A percentile compares a stretch with the other conserved stretches of the same genome.
Conservation (phyloP, 306 rosid genomes). For the Cucurbita ficifolia region DNA sequence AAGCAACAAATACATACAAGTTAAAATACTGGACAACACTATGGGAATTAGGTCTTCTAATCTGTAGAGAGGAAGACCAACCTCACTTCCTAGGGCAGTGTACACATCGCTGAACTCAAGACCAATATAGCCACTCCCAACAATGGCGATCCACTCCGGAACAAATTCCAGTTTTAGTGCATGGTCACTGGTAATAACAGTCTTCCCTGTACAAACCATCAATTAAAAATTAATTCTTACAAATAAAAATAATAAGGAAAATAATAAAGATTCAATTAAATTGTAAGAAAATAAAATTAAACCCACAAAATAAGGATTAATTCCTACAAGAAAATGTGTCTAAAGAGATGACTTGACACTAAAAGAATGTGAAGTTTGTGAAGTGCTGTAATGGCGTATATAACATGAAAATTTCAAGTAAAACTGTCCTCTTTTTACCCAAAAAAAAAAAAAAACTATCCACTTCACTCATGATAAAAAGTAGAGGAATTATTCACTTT, state of each 20-base stretch:
- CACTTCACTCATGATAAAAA: too few species aligned
- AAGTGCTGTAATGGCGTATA: background rate
- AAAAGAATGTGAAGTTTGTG: background rate
- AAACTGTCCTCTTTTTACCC: background rate
- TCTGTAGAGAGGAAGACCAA: constrained; percentile 15
- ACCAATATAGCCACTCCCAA: constrained; percentile 98
- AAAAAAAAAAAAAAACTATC: too few species aligned
- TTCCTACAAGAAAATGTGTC: background rate
- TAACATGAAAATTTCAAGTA: background rate
- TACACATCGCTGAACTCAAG: constrained; percentile 98
- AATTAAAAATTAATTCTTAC: constrained; percentile 4
- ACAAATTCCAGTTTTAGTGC: constrained; percentile 93
- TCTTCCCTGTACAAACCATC: constrained; percentile 55
- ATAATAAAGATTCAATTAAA: background rate
- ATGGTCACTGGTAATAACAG: constrained; percentile 96
- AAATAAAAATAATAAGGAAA: background rate
- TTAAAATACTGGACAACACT: background rate
- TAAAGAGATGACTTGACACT: background rate
- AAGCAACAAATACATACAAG: background rate
- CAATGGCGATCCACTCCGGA: constrained; percentile 96
- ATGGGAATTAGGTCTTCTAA: background rate
- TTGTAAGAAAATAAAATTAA: too few species aligned
- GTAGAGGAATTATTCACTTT: too few species aligned
- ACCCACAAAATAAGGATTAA: background rate
- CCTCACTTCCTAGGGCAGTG: constrained; percentile 99